Base-by-base conservation (phyloP, 106 monocot genomes). In the Ottelia alismoides region DNA sequence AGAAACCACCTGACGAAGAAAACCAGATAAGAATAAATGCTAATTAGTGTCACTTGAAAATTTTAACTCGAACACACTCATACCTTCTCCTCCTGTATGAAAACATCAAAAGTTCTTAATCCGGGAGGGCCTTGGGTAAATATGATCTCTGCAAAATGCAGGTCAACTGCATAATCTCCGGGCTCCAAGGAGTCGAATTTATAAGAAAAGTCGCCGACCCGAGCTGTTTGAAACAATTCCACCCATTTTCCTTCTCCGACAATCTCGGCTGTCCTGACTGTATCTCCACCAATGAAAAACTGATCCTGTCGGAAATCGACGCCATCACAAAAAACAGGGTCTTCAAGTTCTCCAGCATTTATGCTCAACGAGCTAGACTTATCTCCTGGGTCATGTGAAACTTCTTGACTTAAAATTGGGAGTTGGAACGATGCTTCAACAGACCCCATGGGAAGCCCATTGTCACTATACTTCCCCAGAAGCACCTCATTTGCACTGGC, bases 1-100 rank as follows among this genome's bases (percentile, higher is more conserved):
- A 49, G 78, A 65, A 47, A 78, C 61, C 49, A 68, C 78, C 83
- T 78, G 78, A n/a, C 54, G 35, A 59, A 60, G 61, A 31, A 7
- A 60, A 27, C 0, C 28, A 35, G 30, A 20, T 11, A 31, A 22
- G 1, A 26, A 4, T 20, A 3, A 62, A 51, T 50, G 2, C 25
- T 20, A 48, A 26, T 27, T 12, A 55, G 25, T 20, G 17, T 58
- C 20, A 58, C 23, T 12, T 44, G 0, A 26, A 32, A 30, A 51
- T 10, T 17, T 27, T 2, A 62, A 52, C n/a, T 27, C 17, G 51
- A 17, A 10, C 40, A 16, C 2, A 35, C 9, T 11, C 63, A 61
- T 29, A 71, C 83, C 83, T 78, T 83, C 58, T 78, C 78, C 27
- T 67, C 68, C 55, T 83, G 83, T 23, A 83, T 65, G 48, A 68